Conservation (phyloP, 2,329 filamentous ascomycete species). For the Curvularia hawaiiensis region DNA sequence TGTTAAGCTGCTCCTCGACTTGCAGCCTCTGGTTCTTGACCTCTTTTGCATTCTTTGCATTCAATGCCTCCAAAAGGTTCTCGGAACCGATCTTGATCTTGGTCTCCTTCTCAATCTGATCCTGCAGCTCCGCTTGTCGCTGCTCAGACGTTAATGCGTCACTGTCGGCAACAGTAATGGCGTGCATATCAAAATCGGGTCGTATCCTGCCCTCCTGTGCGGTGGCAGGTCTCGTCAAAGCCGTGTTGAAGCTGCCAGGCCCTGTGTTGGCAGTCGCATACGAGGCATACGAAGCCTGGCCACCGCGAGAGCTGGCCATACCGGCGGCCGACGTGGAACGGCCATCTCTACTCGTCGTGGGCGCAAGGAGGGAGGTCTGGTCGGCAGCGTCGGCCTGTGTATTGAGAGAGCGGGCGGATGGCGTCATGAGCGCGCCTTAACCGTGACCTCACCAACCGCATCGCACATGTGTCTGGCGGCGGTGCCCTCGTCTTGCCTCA, state of each 20-base stretch:
- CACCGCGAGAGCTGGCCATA: slow-evolving; percentile 66
- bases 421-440: slow-evolving; percentile 51
- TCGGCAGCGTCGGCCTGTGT: slow-evolving; percentile 45
- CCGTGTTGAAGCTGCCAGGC: slow-evolving; percentile 86
- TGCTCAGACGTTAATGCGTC: slow-evolving; percentile 69
- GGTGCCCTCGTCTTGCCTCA: slow-evolving; percentile 41
- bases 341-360: slow-evolving; percentile 56
- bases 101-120: slow-evolving; percentile 90
- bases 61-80: slow-evolving; percentile 94
- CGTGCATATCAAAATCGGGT: slow-evolving; percentile 62
- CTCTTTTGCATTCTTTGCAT: slow-evolving; percentile 94
- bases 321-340: slow-evolving; percentile 60
- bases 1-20: slow-evolving; percentile 83
- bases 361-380: slow-evolving; percentile 51
- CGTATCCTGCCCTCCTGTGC: slow-evolving; percentile 66
- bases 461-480: slow-evolving; percentile 42
- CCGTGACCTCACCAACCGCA: slow-evolving; percentile 45
- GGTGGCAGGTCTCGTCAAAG: slow-evolving; percentile 71
- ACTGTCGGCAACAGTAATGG: slow-evolving; percentile 63
- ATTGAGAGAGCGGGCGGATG: slow-evolving; percentile 48
- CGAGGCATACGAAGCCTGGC: slow-evolving; percentile 65
- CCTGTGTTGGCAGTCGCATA: slow-evolving; percentile 69
- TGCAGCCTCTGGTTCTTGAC: slow-evolving; percentile 68
- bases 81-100: slow-evolving; percentile 98
- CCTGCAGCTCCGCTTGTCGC: slow-evolving; percentile 74